Conservation (phyloP, 176 grass and related monocot genomes). For the Eremochloa ophiuroides region DNA sequence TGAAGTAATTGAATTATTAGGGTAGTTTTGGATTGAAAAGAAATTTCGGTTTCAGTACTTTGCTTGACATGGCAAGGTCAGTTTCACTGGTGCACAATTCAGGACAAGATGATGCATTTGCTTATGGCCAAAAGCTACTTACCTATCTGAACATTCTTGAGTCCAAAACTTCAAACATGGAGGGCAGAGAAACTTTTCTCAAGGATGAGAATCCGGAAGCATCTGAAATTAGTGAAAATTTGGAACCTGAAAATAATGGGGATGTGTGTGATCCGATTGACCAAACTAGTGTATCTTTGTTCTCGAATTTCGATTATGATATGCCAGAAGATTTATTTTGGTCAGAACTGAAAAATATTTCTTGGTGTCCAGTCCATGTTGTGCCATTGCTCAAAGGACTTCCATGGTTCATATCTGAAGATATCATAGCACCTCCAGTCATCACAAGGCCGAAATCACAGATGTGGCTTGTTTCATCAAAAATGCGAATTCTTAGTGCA, state of each 20-base stretch:
- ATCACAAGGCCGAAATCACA: conserved; percentile 79
- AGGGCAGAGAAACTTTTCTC: conserved; percentile 18
- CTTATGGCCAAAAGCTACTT: conserved; percentile 56
- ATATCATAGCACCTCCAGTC: conserved; percentile 72
- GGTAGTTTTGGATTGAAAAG: conserved; percentile 80
- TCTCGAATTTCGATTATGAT: conserved; percentile 77
- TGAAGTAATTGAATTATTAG: conserved; percentile 75
- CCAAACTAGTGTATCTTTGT: conserved; percentile 33
- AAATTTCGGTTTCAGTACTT: conserved; percentile 66
- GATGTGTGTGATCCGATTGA: conserved; percentile 34
- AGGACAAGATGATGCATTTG: conserved; percentile 46
- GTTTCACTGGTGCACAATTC: conserved; percentile 70
- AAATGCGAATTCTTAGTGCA: conserved; percentile 83
- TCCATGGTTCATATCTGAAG: conserved; percentile 75
- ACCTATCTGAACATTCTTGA: conserved; percentile 72
- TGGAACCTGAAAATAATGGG: conserved; percentile 35
- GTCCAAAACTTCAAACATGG: conserved; percentile 49
- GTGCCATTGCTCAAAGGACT: conserved; percentile 61
- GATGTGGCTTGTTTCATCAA: conserved; percentile 90
- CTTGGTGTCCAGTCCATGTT: conserved; percentile 85
- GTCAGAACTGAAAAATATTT: conserved; percentile 71
- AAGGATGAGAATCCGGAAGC: conserved; percentile 22
- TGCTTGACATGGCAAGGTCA: conserved; percentile 86
- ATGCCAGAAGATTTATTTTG: conserved; percentile 85
- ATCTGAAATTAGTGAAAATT: conserved; percentile 30